Evolutionary conservation across 2,329 filamentous ascomycete genomes (phyloP).

Genomic region (Sphaerulina populicola): DNA sequence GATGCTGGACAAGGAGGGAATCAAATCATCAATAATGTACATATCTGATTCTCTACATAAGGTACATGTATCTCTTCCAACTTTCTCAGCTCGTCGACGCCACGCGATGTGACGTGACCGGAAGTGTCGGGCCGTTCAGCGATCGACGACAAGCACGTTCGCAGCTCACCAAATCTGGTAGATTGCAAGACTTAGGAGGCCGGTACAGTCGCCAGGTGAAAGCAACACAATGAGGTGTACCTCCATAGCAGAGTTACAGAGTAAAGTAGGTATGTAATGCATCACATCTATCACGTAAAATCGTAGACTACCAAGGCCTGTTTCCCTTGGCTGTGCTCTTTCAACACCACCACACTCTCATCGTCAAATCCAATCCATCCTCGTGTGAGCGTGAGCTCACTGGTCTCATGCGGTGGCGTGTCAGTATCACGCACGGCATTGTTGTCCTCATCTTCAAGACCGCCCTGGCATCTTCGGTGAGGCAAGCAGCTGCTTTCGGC

Average conservation of each 20-base stretch:
- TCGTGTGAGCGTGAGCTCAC: slow-evolving; percentile 38
- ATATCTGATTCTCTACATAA: too few species aligned
- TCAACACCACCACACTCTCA: slow-evolving; percentile 79
- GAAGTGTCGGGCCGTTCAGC: neutral
- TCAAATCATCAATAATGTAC: neutral
- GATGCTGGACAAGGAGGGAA: neutral
- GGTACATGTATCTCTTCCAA: neutral
- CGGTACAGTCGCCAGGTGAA: neutral
- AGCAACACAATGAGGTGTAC: neutral
- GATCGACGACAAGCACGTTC: neutral
- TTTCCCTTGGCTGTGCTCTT: slow-evolving; percentile 58
- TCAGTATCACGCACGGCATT: neutral
- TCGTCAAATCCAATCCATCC: slow-evolving; percentile 83
- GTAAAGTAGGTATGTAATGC: too few species aligned
- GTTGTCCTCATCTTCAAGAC: slow-evolving; percentile 18
- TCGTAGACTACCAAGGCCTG: slow-evolving; percentile 78
- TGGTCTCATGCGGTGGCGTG: slow-evolving; percentile 10
- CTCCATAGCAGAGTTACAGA: neutral
- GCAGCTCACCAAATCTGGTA: too few species aligned
- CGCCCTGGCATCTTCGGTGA: slow-evolving; percentile 7
- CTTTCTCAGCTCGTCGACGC: neutral
- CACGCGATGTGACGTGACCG: neutral
- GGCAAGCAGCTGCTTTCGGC: slow-evolving; percentile 18
- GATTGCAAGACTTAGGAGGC: neutral
- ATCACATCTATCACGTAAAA: slow-evolving; percentile 53